phyloP scores from a whole-genome alignment of 352 stramenopile genomes.

The Globisporangium okanoganense region DNA sequence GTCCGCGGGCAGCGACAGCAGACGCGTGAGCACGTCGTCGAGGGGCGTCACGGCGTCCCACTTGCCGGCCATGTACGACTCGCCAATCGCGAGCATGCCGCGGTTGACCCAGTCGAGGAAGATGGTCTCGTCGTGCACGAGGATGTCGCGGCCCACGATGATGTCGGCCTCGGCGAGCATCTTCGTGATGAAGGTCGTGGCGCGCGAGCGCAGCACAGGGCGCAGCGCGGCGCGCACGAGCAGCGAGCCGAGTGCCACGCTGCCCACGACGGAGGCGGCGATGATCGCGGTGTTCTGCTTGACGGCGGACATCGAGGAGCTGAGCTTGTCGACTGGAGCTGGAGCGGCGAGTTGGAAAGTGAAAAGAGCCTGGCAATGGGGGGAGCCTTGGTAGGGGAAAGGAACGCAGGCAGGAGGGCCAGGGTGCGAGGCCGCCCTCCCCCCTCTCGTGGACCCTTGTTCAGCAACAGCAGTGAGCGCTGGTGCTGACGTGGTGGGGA shows the following conservation, averaged over 20 bases:
- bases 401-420: not conserved
- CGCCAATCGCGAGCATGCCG: conserved; percentile 82
- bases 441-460: not conserved
- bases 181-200: conserved; percentile 73
- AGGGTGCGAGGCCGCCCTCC: conserved; percentile 3
- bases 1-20: conserved; percentile 62
- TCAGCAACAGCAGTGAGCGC: not conserved
- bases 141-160: conserved; percentile 74
- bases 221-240: conserved; percentile 63
- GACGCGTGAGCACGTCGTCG: conserved; percentile 68
- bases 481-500: conserved; percentile 19
- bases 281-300: conserved; percentile 76
- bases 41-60: conserved; percentile 82
- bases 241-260: conserved; percentile 64
- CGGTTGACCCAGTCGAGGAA: conserved; percentile 85
- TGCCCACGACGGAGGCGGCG: conserved; percentile 54
- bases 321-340: not conserved
- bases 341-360: conserved; percentile 7
- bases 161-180: conserved; percentile 83
- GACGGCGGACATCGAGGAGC: conserved; percentile 28
- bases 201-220: conserved; percentile 59
- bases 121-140: conserved; percentile 78
- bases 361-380: not conserved
- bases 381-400: not conserved
- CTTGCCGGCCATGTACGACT: conserved; percentile 89